Evolutionary conservation across 179 eudicot species (phyloP).

Genomic region (Pouteria campechiana): DNA sequence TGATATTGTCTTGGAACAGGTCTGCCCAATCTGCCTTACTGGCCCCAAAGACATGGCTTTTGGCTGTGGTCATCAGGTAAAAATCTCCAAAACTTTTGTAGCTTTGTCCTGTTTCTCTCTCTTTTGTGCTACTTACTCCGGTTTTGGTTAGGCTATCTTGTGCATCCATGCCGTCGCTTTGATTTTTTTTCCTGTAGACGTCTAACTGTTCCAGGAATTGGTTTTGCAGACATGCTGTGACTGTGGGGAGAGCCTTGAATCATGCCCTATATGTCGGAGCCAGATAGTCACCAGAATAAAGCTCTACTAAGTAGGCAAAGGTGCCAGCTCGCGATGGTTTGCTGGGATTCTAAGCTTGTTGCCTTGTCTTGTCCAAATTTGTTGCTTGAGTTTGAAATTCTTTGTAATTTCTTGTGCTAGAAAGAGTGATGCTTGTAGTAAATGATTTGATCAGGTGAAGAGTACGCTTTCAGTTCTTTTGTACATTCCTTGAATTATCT

Average conservation of each 20-base stretch:
- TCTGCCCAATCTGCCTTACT: constrained; percentile 35
- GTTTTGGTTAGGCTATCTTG: constrained; percentile 1
- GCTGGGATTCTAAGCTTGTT: too few relatives aligned
- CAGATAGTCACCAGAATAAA: constrained; percentile 35
- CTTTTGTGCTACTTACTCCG: too few relatives aligned
- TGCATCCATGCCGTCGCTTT: background rate
- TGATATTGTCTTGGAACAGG: constrained; percentile 9
- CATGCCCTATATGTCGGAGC: constrained; percentile 39
- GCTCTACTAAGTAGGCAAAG: constrained; percentile 37
- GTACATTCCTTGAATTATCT: too few relatives aligned
- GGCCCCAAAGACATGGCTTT: constrained; percentile 38
- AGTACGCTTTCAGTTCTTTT: too few relatives aligned
- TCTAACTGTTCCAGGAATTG: background rate
- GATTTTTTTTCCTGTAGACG: background rate
- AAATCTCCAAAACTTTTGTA: background rate
- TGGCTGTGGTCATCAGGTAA: constrained; percentile 46
- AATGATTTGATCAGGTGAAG: too few relatives aligned
- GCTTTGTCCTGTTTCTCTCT: too few relatives aligned
- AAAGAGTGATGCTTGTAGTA: too few relatives aligned
- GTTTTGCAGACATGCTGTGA: constrained; percentile 35
- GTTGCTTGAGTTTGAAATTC: too few relatives aligned
- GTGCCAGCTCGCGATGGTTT: too few relatives aligned
- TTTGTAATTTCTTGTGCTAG: too few relatives aligned
- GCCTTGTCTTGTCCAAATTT: too few relatives aligned
- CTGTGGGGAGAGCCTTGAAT: constrained; percentile 31